Base-by-base conservation (phyloP, 1,284 basidiomycete species). In the Ustilago xerochloae region DNA sequence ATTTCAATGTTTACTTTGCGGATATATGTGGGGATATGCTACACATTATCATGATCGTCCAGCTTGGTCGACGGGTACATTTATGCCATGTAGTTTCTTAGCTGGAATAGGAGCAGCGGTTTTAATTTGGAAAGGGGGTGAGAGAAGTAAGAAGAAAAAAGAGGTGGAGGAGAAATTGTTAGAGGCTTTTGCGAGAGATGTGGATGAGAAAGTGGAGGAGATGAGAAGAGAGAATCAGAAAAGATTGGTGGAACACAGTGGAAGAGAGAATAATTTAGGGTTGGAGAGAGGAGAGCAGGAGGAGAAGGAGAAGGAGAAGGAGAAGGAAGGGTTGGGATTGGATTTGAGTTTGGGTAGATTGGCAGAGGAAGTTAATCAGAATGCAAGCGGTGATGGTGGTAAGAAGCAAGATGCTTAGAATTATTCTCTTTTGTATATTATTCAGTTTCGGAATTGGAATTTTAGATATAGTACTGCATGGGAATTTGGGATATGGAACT, bases 81-180 rank as follows among this genome's bases (percentile, higher is more conserved):
- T 93, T 6, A 92, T 94, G 61, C 91, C 91, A 0, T 85, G 87
- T 1, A 88, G 89, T 26, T 94, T 94, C 85, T 85, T 92, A 2
- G 91, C 91, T 63, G 92, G 92, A 49, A 94, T 94, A 55, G 85
- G 85, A 12, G 90, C 92, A 1, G 91, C 88, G 6, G 86, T 93
- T 12, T 86, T 91, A 52, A 93, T 93, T 75, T 93, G 90, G 88
- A 87, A 88, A 76, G 92, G 92, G 30, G 89, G 91, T 4, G 87
- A 89, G 74, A 88, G 89, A 78, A 92, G 92, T n/a, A 93, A 92
- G 82, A 90, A 92, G 65, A 89, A 89, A 4, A 87, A 88, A 63
- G 88, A 89, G 77, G 92, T 94, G 18, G 88, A 90, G 80, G 87
- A 90, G 62, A 88, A 89, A 58, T 86, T 94, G 7, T 88, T 89